phyloP scores from a whole-genome alignment of 257 asterid genomes.

The Coffea eugenioides region DNA sequence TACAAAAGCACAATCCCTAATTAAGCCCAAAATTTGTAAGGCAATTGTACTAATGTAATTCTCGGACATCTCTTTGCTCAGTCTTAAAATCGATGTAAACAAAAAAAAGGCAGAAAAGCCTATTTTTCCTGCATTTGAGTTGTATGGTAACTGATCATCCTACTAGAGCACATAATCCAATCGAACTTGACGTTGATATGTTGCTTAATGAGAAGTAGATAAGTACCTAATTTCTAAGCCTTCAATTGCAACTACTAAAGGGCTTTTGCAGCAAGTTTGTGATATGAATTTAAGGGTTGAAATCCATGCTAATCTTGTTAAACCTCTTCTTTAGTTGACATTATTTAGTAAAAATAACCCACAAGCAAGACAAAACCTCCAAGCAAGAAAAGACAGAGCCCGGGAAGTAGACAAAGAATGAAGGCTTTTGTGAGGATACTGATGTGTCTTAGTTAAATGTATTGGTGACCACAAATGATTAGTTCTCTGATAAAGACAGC shows the following conservation, averaged over 20 bases:
- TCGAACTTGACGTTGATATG: not conserved
- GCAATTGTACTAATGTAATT: too few relatives aligned
- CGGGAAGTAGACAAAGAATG: not conserved
- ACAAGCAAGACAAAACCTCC: not conserved
- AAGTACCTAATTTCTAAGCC: not conserved
- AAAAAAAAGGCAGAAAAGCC: too few relatives aligned
- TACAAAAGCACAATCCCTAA: too few relatives aligned
- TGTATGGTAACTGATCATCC: not conserved
- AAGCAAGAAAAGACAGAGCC: not conserved
- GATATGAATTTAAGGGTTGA: not conserved
- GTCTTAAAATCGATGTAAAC: too few relatives aligned
- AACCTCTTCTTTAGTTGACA: too few relatives aligned
- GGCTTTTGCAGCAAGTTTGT: not conserved
- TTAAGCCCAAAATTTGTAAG: too few relatives aligned
- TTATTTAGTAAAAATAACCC: too few relatives aligned
- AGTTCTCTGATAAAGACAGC: constrained; percentile 39
- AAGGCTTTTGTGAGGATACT: not conserved
- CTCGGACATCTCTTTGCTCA: too few relatives aligned
- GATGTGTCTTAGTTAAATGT: not conserved
- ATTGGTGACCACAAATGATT: constrained; percentile 26
- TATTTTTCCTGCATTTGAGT: not conserved
- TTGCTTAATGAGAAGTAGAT: not conserved
- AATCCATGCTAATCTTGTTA: too few relatives aligned
- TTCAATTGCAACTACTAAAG: not conserved
- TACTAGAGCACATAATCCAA: not conserved